phyloP scores from a whole-genome alignment of 2,329 filamentous ascomycete genomes.

The Chaetothyriales sp. region DNA sequence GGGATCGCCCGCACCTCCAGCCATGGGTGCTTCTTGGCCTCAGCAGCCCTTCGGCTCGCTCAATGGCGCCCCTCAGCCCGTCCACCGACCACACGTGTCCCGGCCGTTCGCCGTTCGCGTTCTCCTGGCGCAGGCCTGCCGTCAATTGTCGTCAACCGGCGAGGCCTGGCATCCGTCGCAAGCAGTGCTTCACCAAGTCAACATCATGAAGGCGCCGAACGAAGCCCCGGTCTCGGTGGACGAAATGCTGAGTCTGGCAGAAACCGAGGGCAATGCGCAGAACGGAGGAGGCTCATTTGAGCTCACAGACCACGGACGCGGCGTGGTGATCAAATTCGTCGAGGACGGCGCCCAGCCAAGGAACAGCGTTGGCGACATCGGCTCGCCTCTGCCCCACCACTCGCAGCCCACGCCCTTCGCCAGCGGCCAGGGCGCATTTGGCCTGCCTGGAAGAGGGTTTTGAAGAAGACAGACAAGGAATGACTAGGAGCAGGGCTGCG shows the following conservation, averaged over 20 bases:
- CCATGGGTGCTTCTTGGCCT: slow-evolving; percentile 26
- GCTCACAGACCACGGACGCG: slow-evolving; percentile 35
- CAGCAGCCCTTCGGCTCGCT: slow-evolving; percentile 34
- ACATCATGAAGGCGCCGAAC: slow-evolving; percentile 47
- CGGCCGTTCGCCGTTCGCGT: slow-evolving; percentile 57
- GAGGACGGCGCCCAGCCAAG: slow-evolving; percentile 36
- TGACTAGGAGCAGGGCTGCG: not conserved
- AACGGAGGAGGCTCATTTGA: slow-evolving; percentile 89
- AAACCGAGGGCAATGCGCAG: slow-evolving; percentile 71
- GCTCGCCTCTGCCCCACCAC: slow-evolving; percentile 42
- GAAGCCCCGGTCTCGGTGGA: slow-evolving; percentile 43
- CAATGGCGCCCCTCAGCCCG: slow-evolving; percentile 22
- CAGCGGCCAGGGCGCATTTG: slow-evolving; percentile 10
- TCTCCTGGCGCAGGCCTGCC: slow-evolving; percentile 66
- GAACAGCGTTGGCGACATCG: slow-evolving; percentile 51
- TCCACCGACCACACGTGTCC: slow-evolving; percentile 41
- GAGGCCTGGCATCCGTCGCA: slow-evolving; percentile 59
- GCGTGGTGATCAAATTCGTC: slow-evolving; percentile 36
- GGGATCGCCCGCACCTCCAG: slow-evolving; percentile 2
- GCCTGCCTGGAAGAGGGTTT: slow-evolving; percentile 14
- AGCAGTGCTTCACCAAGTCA: slow-evolving; percentile 49
- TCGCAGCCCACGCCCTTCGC: slow-evolving; percentile 9
- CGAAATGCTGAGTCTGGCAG: slow-evolving; percentile 72
- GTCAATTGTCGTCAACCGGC: slow-evolving; percentile 38
- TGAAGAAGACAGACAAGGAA: not conserved